Conservation (phyloP, 177 flowering plant species). For the Vitis hybrid region DNA sequence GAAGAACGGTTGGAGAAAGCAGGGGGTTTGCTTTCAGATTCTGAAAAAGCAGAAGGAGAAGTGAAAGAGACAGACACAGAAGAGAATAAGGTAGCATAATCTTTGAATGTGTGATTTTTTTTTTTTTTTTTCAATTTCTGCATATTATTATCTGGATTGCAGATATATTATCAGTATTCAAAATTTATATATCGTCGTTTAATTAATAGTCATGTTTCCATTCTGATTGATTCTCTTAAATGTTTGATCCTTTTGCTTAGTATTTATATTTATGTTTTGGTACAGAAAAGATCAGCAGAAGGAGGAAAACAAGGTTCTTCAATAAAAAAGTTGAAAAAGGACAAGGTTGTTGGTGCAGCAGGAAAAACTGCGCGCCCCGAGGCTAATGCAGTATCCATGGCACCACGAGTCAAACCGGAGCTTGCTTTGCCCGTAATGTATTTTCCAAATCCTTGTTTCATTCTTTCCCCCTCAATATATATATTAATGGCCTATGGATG, state of each 20-base stretch:
- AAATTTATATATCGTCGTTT: neutral
- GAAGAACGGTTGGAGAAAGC: constrained; percentile 87
- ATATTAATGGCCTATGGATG: neutral
- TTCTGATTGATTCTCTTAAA: neutral
- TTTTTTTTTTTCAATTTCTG: neutral
- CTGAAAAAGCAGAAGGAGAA: constrained; percentile 85
- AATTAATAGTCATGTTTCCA: neutral
- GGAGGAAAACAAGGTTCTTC: constrained; percentile 85
- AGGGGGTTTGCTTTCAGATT: constrained; percentile 64
- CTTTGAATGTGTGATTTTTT: neutral
- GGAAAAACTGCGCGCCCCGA: constrained; percentile 70
- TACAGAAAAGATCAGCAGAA: constrained; percentile 82
- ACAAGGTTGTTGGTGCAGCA: constrained; percentile 65
- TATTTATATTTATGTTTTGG: constrained; percentile 1
- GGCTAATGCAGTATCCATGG: constrained; percentile 42
- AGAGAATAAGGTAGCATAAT: constrained; percentile 66
- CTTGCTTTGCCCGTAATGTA: constrained; percentile 90
- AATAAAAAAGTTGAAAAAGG: constrained; percentile 82
- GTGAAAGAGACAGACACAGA: constrained; percentile 77
- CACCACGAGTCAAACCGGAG: constrained; percentile 91
- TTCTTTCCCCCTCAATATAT: constrained; percentile 2
- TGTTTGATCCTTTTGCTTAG: neutral
- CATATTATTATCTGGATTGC: neutral
- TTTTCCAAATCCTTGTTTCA: constrained; percentile 13
- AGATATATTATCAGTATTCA: neutral